Evolutionary conservation across 2,329 filamentous ascomycete genomes (phyloP).

Genomic region (Fusarium veterinarium): DNA sequence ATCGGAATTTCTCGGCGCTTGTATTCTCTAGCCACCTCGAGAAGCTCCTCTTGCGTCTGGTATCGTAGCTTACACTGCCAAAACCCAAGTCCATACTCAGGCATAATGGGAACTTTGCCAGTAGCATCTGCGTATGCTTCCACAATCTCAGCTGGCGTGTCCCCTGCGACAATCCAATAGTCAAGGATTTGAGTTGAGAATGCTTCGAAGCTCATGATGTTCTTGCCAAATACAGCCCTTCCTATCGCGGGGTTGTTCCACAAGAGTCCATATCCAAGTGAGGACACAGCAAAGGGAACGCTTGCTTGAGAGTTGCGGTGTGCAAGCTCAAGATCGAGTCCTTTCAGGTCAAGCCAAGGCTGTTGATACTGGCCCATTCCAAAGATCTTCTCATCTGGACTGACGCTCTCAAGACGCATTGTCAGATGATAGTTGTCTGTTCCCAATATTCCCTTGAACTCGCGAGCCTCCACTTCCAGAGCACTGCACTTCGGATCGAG

Average conservation of each 20-base stretch:
- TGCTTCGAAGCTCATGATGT: slow-evolving; percentile 71
- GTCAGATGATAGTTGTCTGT: slow-evolving; percentile 65
- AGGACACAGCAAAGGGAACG: slow-evolving; percentile 71
- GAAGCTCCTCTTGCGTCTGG: slow-evolving; percentile 72
- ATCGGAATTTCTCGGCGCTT: slow-evolving; percentile 65
- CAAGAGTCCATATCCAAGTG: slow-evolving; percentile 70
- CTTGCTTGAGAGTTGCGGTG: slow-evolving; percentile 75
- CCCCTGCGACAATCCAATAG: slow-evolving; percentile 72
- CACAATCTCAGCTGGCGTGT: slow-evolving; percentile 66
- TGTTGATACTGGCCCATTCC: slow-evolving; percentile 79
- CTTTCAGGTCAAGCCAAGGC: slow-evolving; percentile 71
- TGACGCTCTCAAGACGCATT: slow-evolving; percentile 66
- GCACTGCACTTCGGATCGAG: slow-evolving; percentile 71
- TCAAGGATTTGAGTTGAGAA: slow-evolving; percentile 68
- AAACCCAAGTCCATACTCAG: slow-evolving; percentile 74
- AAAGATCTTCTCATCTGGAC: slow-evolving; percentile 69
- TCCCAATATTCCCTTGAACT: slow-evolving; percentile 65
- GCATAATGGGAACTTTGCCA: slow-evolving; percentile 73
- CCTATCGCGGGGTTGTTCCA: slow-evolving; percentile 76
- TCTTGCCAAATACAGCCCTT: slow-evolving; percentile 69
- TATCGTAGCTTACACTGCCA: slow-evolving; percentile 77
- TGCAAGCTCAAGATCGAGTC: slow-evolving; percentile 70
- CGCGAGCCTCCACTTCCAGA: slow-evolving; percentile 66
- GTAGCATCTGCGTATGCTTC: slow-evolving; percentile 67
- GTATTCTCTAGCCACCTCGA: slow-evolving; percentile 70